A percentile compares a stretch with the other conserved stretches of the same genome.
Conservation (phyloP, 1,139 yeast species). For the Scheffersomyces lignicola region DNA sequence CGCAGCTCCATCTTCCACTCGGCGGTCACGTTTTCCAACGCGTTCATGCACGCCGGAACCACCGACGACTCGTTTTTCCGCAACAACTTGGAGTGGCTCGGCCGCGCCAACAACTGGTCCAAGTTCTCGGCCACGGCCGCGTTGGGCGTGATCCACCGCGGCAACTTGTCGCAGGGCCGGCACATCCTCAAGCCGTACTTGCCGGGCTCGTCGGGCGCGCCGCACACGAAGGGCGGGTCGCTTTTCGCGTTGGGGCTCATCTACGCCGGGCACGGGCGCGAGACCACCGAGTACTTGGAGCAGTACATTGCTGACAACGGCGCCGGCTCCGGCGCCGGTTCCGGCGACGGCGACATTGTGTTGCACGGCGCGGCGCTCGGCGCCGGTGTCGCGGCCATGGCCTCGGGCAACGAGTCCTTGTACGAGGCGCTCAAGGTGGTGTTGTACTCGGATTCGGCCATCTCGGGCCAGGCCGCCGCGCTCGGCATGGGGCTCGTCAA, state of each 20-base stretch:
- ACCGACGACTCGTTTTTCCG: constrained; percentile 93
- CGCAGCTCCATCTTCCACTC: constrained; percentile 93
- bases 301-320: constrained; percentile 71
- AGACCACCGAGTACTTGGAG: constrained; percentile 78
- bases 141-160: constrained; percentile 94
- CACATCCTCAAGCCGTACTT: constrained; percentile 86
- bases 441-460: constrained; percentile 85
- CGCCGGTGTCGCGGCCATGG: constrained; percentile 97
- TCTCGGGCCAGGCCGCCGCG: constrained; percentile 97
- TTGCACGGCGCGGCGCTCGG: constrained; percentile 97
- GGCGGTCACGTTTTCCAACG: constrained; percentile 93
- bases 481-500: constrained; percentile 93
- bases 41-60: constrained; percentile 95
- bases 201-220: constrained; percentile 79
- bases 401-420: constrained; percentile 68
- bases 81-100: constrained; percentile 91
- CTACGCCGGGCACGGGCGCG: constrained; percentile 95
- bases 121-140: constrained; percentile 98
- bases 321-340: constrained; percentile 62
- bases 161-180: constrained; percentile 89
- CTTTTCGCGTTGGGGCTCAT: constrained; percentile 90
- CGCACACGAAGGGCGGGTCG: constrained; percentile 95
- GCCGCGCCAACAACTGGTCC: constrained; percentile 97
- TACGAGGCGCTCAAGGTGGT: constrained; percentile 86
- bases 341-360: constrained; percentile 79